Conservation (phyloP, 192 early-diverging fungal genomes). For the Podila horticola region DNA sequence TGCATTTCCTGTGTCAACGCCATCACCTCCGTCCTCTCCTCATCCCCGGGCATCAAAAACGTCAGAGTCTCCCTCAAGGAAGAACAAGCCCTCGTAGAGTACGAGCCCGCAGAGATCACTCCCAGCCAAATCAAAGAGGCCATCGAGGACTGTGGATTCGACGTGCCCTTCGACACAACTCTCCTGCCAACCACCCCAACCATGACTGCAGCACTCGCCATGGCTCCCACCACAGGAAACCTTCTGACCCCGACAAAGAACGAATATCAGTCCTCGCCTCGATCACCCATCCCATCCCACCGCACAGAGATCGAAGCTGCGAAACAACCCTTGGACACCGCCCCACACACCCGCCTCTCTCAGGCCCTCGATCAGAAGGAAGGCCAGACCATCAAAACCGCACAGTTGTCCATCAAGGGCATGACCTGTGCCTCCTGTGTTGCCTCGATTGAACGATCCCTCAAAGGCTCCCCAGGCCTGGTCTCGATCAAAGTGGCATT, state of each 20-base stretch:
- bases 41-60: slow-evolving; percentile 59
- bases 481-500: slow-evolving; percentile 83
- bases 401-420: slow-evolving; percentile 80
- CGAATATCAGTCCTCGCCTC: slow-evolving; percentile 25
- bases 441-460: slow-evolving; percentile 78
- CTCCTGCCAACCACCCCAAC: not conserved
- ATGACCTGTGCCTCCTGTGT: slow-evolving; percentile 99
- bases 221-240: not conserved
- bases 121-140: slow-evolving; percentile 58
- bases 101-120: slow-evolving; percentile 50
- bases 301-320: not conserved
- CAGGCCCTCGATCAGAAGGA: slow-evolving; percentile 9
- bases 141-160: slow-evolving; percentile 81
- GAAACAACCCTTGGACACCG: not conserved
- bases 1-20: slow-evolving; percentile 55
- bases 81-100: slow-evolving; percentile 64
- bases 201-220: slow-evolving; percentile 1
- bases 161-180: slow-evolving; percentile 55
- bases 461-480: slow-evolving; percentile 71
- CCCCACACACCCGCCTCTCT: slow-evolving; percentile 18
- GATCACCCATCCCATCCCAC: slow-evolving; percentile 3
- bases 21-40: slow-evolving; percentile 3
- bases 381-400: slow-evolving; percentile 6
- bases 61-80: slow-evolving; percentile 64
- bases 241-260: not conserved